Percentiles rank a stretch among this genome's conserved stretches.
These are phyloP conservation scores for Litsea cubeba DNA, from an alignment of 164 flowering plant genomes.

Conservation along the genomic window DNA sequence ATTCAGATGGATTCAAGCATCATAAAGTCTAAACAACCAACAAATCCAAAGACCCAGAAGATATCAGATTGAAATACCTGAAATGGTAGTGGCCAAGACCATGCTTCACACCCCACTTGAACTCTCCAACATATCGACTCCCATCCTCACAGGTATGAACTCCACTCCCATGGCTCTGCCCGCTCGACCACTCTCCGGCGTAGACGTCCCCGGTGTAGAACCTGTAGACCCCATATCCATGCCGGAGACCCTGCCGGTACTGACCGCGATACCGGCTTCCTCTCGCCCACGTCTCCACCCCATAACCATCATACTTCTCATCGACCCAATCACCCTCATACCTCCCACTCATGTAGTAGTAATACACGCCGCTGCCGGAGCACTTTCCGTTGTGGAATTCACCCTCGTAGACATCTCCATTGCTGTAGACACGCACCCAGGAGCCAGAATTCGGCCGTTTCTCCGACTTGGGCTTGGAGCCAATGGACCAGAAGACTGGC, in stretches of 20 bases:
- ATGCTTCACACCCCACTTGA: constrained; percentile 86
- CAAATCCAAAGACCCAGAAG: neutral
- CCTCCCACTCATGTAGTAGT: constrained; percentile 68
- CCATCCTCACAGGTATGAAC: constrained; percentile 75
- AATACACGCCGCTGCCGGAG: constrained; percentile 81
- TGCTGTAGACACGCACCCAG: constrained; percentile 57
- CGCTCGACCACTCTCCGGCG: constrained; percentile 79
- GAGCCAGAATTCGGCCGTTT: constrained; percentile 39
- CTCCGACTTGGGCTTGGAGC: constrained; percentile 46
- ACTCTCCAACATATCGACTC: constrained; percentile 74
- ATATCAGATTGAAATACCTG: constrained; percentile 38
- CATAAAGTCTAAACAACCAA: neutral
- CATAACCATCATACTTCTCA: constrained; percentile 75
- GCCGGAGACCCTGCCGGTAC: constrained; percentile 70
- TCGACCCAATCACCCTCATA: constrained; percentile 90
- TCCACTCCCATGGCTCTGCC: constrained; percentile 84
- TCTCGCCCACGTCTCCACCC: constrained; percentile 82
- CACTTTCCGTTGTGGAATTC: constrained; percentile 76
- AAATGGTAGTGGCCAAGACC: constrained; percentile 81
- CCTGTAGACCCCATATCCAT: constrained; percentile 74
- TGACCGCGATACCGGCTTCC: constrained; percentile 84
- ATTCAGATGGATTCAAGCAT: neutral
- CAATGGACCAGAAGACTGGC: constrained; percentile 75
- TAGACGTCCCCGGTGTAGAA: constrained; percentile 81
- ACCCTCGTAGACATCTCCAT: constrained; percentile 80